phyloP scores from a whole-genome alignment of 176 grass and related monocot genomes.

The Triticum urartu region DNA sequence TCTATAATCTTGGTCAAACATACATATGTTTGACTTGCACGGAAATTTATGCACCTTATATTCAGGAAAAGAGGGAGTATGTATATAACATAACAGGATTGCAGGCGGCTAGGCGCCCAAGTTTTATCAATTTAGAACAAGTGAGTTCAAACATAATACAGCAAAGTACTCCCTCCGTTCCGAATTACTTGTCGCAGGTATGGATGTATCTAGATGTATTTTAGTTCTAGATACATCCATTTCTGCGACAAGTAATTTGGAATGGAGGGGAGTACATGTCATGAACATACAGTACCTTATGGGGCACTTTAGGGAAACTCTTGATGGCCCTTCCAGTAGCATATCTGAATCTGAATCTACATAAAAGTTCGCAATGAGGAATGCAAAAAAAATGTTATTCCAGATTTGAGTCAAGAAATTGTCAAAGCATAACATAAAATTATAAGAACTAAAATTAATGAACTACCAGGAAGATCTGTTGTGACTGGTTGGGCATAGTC shows the following conservation, averaged over 20 bases:
- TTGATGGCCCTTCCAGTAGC: conserved; percentile 87
- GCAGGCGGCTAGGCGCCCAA: not conserved
- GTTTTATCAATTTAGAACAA: conserved; percentile 8
- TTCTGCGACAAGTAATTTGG: too few species aligned
- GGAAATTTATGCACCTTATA: too few species aligned
- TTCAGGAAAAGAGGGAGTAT: not conserved
- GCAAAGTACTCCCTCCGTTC: not conserved
- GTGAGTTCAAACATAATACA: conserved; percentile 4
- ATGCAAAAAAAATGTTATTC: not conserved
- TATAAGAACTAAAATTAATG: not conserved
- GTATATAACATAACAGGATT: not conserved
- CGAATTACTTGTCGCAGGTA: too few species aligned
- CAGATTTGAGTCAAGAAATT: conserved; percentile 3
- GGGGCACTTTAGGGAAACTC: conserved; percentile 88
- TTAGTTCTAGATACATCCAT: too few species aligned
- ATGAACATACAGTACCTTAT: conserved; percentile 73
- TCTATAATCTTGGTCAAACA: too few species aligned
- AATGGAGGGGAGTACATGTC: not conserved
- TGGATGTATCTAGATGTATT: too few species aligned
- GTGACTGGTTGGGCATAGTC: conserved; percentile 53
- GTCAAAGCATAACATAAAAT: not conserved
- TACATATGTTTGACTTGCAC: too few species aligned
- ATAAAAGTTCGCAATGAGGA: not conserved
- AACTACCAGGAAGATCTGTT: conserved; percentile 62
- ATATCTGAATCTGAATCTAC: conserved; percentile 61